Conservation (phyloP, 257 asterid species). For the Jacaranda mimosifolia region DNA sequence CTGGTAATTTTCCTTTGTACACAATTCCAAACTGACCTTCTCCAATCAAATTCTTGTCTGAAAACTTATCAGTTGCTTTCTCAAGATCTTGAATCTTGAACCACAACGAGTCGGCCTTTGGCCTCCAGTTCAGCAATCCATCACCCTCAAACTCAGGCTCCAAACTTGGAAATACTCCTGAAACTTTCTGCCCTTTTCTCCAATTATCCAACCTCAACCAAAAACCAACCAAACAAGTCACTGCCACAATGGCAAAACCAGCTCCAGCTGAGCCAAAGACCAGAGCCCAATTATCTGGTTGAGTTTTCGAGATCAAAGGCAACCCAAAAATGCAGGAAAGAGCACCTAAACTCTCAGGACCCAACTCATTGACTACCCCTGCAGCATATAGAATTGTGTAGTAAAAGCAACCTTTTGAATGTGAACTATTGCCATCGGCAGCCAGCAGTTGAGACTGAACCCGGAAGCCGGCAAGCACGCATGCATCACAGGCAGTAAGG, state of each 20-base stretch:
- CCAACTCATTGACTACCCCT: slow-evolving; percentile 55
- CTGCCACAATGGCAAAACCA: slow-evolving; percentile 40
- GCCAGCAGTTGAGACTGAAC: slow-evolving; percentile 54
- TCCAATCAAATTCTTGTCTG: slow-evolving; percentile 59
- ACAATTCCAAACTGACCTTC: slow-evolving; percentile 65
- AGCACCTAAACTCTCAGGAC: slow-evolving; percentile 61
- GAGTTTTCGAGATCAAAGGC: slow-evolving; percentile 40
- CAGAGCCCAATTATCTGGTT: slow-evolving; percentile 24
- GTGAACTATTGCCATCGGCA: slow-evolving; percentile 50
- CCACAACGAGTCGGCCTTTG: slow-evolving; percentile 48
- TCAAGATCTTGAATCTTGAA: slow-evolving; percentile 54
- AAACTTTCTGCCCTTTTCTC: slow-evolving; percentile 30
- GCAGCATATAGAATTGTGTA: slow-evolving; percentile 69
- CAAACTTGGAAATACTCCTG: neutral
- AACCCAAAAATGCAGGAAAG: slow-evolving; percentile 66
- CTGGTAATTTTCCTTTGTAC: slow-evolving; percentile 55
- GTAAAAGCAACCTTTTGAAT: slow-evolving; percentile 58
- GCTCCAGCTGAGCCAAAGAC: slow-evolving; percentile 49
- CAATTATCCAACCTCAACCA: slow-evolving; percentile 29
- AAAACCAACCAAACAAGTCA: slow-evolving; percentile 37
- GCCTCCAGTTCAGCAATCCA: slow-evolving; percentile 56
- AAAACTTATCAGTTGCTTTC: slow-evolving; percentile 56
- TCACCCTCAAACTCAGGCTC: slow-evolving; percentile 34
- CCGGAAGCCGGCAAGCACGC: slow-evolving; percentile 61
- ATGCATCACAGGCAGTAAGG: slow-evolving; percentile 56